A percentile compares a stretch with the other conserved stretches of the same genome.
phyloP scores from a whole-genome alignment of 2,329 filamentous ascomycete genomes.

The Ophiostoma triangulosporum region DNA sequence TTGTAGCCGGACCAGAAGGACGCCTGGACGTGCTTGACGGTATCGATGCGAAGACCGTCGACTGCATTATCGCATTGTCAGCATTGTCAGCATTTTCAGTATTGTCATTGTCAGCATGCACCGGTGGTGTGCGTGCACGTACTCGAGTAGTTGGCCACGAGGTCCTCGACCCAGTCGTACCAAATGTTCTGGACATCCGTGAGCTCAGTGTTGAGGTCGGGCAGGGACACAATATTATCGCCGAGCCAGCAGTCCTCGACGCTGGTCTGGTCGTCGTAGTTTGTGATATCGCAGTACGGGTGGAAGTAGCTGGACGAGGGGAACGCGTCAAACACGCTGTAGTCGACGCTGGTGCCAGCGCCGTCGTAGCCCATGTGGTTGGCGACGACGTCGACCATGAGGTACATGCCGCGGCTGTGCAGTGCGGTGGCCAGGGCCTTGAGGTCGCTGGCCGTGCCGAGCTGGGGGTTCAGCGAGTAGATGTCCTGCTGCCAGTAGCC shows the following conservation, averaged over 20 bases:
- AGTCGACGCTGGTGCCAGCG: slow-evolving; percentile 19
- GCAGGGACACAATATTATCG: slow-evolving; percentile 40
- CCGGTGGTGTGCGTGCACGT: not conserved
- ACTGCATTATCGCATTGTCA: too few relatives aligned
- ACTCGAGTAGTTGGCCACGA: slow-evolving; percentile 42
- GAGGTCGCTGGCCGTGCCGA: slow-evolving; percentile 46
- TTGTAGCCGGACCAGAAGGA: slow-evolving; percentile 44
- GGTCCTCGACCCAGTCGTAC: slow-evolving; percentile 42
- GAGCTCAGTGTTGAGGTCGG: slow-evolving; percentile 46
- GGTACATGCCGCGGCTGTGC: slow-evolving; percentile 23
- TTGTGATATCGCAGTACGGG: slow-evolving; percentile 35
- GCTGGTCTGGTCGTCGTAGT: slow-evolving; percentile 37
- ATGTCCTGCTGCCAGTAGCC: slow-evolving; percentile 40
- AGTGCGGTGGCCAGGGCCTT: slow-evolving; percentile 35
- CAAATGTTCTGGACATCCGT: slow-evolving; percentile 24
- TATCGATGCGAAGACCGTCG: slow-evolving; percentile 48
- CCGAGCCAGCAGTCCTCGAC: slow-evolving; percentile 37
- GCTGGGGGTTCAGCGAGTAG: slow-evolving; percentile 36
- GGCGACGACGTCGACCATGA: slow-evolving; percentile 37
- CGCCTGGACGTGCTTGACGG: slow-evolving; percentile 46
- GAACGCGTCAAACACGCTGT: slow-evolving; percentile 28
- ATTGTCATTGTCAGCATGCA: not conserved
- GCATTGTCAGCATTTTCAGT: too few relatives aligned
- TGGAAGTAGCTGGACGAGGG: slow-evolving; percentile 47
- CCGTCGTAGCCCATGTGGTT: slow-evolving; percentile 38